phyloP scores from a whole-genome alignment of 2,329 filamentous ascomycete species.

The Conoideocrella luteorostrata region DNA sequence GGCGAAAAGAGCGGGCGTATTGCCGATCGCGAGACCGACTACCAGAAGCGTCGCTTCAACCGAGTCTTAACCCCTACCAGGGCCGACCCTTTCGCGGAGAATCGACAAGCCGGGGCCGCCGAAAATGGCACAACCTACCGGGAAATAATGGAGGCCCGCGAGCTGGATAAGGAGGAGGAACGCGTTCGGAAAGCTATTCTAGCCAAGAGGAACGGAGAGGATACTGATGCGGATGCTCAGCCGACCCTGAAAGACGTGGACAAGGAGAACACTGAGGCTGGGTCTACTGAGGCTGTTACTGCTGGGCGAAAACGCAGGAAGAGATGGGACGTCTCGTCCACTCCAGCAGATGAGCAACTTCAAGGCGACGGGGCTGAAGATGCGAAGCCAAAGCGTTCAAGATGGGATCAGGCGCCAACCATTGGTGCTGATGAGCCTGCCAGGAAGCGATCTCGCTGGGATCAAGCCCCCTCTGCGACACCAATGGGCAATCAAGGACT shows the following conservation, averaged over 20 bases:
- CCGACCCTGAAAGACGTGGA: constrained; percentile 69
- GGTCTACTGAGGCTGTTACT: constrained; percentile 56
- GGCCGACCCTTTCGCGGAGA: constrained; percentile 77
- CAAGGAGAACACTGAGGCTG: constrained; percentile 67
- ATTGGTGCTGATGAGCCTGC: constrained; percentile 50
- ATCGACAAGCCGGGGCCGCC: constrained; percentile 59
- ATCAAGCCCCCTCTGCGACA: constrained; percentile 77
- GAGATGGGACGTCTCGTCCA: constrained; percentile 80
- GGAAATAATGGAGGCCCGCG: constrained; percentile 83
- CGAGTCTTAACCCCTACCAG: constrained; percentile 80
- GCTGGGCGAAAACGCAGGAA: constrained; percentile 79
- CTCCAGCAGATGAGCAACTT: constrained; percentile 44
- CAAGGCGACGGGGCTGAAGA: constrained; percentile 45
- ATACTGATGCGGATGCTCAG: constrained; percentile 58
- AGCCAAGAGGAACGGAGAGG: constrained; percentile 58
- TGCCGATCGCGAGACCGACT: constrained; percentile 88
- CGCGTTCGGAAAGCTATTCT: constrained; percentile 74
- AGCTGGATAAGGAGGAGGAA: constrained; percentile 90
- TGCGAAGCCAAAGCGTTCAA: constrained; percentile 65
- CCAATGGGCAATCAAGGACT: constrained; percentile 68
- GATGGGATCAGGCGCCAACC: constrained; percentile 80
- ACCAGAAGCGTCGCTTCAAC: constrained; percentile 92
- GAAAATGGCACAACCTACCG: constrained; percentile 77
- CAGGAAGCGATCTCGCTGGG: constrained; percentile 83
- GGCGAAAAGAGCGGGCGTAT: constrained; percentile 87